Evolutionary conservation across 2,329 filamentous ascomycete genomes (phyloP).

Genomic region (Pseudophaeomoniella oleicola): DNA sequence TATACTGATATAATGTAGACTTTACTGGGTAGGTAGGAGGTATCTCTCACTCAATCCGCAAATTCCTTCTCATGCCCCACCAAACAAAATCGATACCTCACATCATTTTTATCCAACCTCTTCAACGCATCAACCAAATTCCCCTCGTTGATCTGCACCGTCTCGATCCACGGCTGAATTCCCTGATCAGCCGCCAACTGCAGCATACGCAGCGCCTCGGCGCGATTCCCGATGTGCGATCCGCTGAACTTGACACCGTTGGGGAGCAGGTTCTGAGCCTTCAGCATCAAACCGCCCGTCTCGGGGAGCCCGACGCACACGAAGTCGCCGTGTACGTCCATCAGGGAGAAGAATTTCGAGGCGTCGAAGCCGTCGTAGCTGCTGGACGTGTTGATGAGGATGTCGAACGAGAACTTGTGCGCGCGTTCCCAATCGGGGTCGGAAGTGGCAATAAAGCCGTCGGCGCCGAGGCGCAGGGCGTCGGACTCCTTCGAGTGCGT

Average conservation of each 20-base stretch:
- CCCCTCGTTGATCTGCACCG: constrained; percentile 55
- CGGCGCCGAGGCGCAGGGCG: constrained; percentile 40
- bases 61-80: constrained; percentile 17
- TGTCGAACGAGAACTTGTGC: constrained; percentile 41
- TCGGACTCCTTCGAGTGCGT: constrained; percentile 42
- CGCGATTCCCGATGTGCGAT: constrained; percentile 53
- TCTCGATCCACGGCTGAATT: constrained; percentile 51
- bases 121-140: constrained; percentile 55
- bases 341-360: constrained; percentile 54
- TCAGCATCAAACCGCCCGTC: constrained; percentile 32
- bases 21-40: too few relatives aligned
- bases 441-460: constrained; percentile 38
- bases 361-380: constrained; percentile 53
- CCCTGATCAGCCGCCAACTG: constrained; percentile 53
- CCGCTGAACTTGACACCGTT: constrained; percentile 59
- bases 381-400: constrained; percentile 57
- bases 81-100: constrained; percentile 56
- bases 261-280: constrained; percentile 55
- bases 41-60: too few relatives aligned
- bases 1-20: too few relatives aligned
- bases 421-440: constrained; percentile 42
- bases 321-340: constrained; percentile 72
- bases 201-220: constrained; percentile 57
- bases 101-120: constrained; percentile 54
- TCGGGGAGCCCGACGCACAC: constrained; percentile 62